phyloP scores from a whole-genome alignment of 768 basidiomycete genomes.

The Serpula lacrymans region DNA sequence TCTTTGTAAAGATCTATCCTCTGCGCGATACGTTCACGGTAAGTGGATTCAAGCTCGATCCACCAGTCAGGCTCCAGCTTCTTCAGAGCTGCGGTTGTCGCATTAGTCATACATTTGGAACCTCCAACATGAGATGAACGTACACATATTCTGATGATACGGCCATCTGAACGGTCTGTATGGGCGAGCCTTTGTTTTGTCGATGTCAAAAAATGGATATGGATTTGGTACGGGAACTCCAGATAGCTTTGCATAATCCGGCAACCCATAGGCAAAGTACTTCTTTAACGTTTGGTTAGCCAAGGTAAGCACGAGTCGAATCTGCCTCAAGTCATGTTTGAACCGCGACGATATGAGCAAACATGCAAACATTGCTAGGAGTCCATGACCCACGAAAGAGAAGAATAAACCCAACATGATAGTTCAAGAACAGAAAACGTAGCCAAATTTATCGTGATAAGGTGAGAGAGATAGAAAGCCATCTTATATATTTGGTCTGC shows the following conservation, averaged over 20 bases:
- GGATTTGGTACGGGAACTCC: slow-evolving; percentile 43
- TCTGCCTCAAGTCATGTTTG: slow-evolving; percentile 11
- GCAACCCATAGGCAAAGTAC: too few relatives aligned
- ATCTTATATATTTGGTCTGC: too few relatives aligned
- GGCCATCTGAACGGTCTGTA: slow-evolving; percentile 56
- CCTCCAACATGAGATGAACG: slow-evolving; percentile 5
- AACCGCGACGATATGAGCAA: too few relatives aligned
- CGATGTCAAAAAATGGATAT: slow-evolving; percentile 39
- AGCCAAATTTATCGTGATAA: too few relatives aligned
- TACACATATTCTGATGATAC: slow-evolving; percentile 57
- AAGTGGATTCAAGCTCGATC: slow-evolving; percentile 55
- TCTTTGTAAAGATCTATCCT: slow-evolving; percentile 35
- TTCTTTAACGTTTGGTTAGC: too few relatives aligned
- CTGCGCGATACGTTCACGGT: slow-evolving; percentile 40
- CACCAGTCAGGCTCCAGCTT: slow-evolving; percentile 52
- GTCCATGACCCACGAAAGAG: too few relatives aligned
- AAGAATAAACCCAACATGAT: too few relatives aligned
- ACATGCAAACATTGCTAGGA: too few relatives aligned
- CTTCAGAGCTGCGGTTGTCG: slow-evolving; percentile 36
- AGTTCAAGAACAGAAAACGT: too few relatives aligned
- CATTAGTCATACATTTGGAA: not conserved
- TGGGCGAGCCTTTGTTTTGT: slow-evolving; percentile 42
- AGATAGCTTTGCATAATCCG: slow-evolving; percentile 41
- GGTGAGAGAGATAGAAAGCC: too few relatives aligned
- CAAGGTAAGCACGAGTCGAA: too few relatives aligned